Evolutionary conservation across 345 rosid genomes (phyloP).

Genomic region (Reutealis trisperma): DNA sequence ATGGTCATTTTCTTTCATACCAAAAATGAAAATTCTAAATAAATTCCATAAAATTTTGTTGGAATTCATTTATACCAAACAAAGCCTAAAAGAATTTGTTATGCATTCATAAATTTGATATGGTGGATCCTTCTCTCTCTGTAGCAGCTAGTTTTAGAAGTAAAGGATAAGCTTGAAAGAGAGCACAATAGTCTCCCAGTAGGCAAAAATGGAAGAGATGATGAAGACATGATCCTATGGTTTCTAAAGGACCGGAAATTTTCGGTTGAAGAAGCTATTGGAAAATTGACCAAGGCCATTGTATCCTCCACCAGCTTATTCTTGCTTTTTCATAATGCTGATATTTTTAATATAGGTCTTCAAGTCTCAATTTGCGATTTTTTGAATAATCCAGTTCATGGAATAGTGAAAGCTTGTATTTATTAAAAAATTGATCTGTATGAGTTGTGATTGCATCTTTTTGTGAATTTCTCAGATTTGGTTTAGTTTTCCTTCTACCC

Average conservation of each 20-base stretch:
- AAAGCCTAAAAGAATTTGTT: too few species aligned
- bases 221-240: conserved; percentile 93
- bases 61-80: too few species aligned
- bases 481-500: conserved; percentile 29
- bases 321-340: neutral
- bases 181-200: conserved; percentile 60
- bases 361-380: neutral
- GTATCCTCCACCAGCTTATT: conserved; percentile 54
- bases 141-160: conserved; percentile 75
- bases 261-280: conserved; percentile 60
- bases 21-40: too few species aligned
- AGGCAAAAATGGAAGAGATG: conserved; percentile 89
- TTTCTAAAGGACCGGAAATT: conserved; percentile 73
- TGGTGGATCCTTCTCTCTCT: neutral
- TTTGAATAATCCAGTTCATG: neutral
- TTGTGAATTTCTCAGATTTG: neutral
- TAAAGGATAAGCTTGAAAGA: conserved; percentile 63
- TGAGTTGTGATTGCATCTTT: neutral
- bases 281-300: conserved; percentile 70
- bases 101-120: too few species aligned
- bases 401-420: neutral
- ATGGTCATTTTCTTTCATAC: too few species aligned
- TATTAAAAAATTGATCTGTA: neutral
- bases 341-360: neutral
- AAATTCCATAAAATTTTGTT: too few species aligned